phyloP scores from a whole-genome alignment of 2,329 filamentous ascomycete genomes.

The Periglandula ipomoeae region DNA sequence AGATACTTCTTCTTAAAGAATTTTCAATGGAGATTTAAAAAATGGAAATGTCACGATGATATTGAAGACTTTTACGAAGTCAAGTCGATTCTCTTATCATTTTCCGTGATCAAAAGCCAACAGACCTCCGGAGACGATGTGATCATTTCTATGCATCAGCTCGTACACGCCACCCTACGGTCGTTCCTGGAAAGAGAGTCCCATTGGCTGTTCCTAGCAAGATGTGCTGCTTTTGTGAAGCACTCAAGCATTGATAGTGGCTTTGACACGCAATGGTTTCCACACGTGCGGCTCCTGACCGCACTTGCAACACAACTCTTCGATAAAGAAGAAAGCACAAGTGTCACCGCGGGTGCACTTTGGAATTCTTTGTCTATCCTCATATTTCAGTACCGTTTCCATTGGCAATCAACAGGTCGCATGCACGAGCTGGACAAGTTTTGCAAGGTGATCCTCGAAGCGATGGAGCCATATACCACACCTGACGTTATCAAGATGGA shows the following conservation, averaged over 20 bases:
- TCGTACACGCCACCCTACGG: not conserved
- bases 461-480: too few relatives aligned
- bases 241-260: not conserved
- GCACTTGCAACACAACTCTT: too few relatives aligned
- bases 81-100: not conserved
- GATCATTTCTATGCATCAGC: not conserved
- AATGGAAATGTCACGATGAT: not conserved
- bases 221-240: not conserved
- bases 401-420: too few relatives aligned
- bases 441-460: too few relatives aligned
- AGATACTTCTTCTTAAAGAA: not conserved
- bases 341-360: too few relatives aligned
- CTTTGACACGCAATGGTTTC: not conserved
- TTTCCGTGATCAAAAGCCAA: not conserved
- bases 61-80: not conserved
- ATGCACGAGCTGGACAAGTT: too few relatives aligned
- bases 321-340: too few relatives aligned
- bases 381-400: too few relatives aligned
- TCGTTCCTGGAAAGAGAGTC: not conserved
- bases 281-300: too few relatives aligned
- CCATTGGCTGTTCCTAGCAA: not conserved
- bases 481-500: too few relatives aligned
- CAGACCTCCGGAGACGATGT: not conserved
- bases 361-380: too few relatives aligned
- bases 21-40: not conserved